phyloP scores from a whole-genome alignment of 2,329 filamentous ascomycete genomes.

The Ceratocystis diversiconidia region DNA sequence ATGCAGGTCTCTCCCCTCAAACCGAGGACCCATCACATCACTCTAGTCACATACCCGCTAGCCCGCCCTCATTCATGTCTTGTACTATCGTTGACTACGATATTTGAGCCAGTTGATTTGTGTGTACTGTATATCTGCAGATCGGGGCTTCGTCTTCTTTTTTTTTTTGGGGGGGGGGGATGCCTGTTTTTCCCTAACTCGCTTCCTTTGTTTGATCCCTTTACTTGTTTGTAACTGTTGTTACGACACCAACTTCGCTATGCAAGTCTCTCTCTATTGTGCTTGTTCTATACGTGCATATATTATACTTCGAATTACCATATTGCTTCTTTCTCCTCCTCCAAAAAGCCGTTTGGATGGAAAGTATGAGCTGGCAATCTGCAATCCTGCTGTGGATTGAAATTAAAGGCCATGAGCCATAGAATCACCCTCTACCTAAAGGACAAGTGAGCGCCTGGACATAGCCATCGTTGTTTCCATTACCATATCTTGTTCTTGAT shows the following conservation, averaged over 20 bases:
- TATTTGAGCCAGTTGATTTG: no score
- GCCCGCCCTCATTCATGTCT: not conserved
- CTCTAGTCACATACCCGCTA: not conserved
- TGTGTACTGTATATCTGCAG: not conserved
- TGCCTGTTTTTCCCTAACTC: not conserved
- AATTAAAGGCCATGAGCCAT: not conserved
- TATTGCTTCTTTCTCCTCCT: not conserved
- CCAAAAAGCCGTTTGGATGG: not conserved
- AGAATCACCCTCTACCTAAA: not conserved
- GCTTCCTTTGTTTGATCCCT: not conserved
- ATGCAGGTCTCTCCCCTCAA: conserved; percentile 7
- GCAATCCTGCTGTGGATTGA: conserved; percentile 2
- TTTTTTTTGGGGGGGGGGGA: not conserved
- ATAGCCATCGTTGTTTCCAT: not conserved
- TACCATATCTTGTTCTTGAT: not conserved
- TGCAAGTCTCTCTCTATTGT: not conserved
- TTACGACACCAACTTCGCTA: not conserved
- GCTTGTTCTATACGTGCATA: not conserved
- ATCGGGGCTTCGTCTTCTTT: not conserved
- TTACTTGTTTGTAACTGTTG: not conserved
- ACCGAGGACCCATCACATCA: not conserved
- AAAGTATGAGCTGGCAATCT: conserved; percentile 2
- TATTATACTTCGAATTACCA: not conserved
- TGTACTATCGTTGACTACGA: not conserved
- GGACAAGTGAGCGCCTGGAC: not conserved